These are phyloP conservation scores for Neofusicoccum cordaticola DNA, from an alignment of 2,329 filamentous ascomycete species.

Conservation along the genomic window DNA sequence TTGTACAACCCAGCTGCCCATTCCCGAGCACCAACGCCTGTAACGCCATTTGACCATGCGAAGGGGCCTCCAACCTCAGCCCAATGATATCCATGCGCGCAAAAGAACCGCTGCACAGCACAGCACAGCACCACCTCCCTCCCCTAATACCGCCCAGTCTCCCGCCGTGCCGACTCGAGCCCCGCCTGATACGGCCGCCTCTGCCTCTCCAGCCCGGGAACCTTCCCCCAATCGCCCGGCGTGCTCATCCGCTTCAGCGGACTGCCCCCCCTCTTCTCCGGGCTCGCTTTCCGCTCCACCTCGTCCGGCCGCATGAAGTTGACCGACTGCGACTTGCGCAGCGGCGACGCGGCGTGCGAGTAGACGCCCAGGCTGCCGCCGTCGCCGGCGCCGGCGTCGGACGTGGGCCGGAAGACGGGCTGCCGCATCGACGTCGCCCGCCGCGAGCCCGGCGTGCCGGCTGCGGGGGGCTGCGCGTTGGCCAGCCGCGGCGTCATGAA, in stretches of 20 bases:
- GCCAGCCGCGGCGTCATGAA: constrained; percentile 18
- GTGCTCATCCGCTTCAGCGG: constrained; percentile 46
- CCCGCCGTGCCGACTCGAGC: not conserved
- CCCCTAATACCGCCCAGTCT: not conserved
- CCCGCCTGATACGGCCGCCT: not conserved
- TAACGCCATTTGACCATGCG: not conserved
- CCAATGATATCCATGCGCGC: not conserved
- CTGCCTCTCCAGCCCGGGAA: constrained; percentile 4
- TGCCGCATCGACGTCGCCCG: constrained; percentile 44
- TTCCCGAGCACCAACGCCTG: no score
- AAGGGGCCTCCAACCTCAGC: not conserved
- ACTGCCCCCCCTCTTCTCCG: constrained; percentile 37
- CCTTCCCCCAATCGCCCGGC: constrained; percentile 21
- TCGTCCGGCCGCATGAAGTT: constrained; percentile 43
- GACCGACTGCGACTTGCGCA: constrained; percentile 72
- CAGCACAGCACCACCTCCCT: no score
- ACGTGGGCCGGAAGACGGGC: constrained; percentile 49
- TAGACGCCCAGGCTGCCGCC: constrained; percentile 80
- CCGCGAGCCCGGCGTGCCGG: constrained; percentile 45
- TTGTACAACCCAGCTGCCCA: no score
- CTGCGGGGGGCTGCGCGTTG: constrained; percentile 25
- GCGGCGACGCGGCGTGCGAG: constrained; percentile 74
- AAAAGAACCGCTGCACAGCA: not conserved
- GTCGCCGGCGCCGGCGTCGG: constrained; percentile 47
- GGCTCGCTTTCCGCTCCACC: constrained; percentile 29